Evolutionary conservation across 176 grass and related monocot genomes (phyloP).

Genomic region (Chrysopogon serrulatus): DNA sequence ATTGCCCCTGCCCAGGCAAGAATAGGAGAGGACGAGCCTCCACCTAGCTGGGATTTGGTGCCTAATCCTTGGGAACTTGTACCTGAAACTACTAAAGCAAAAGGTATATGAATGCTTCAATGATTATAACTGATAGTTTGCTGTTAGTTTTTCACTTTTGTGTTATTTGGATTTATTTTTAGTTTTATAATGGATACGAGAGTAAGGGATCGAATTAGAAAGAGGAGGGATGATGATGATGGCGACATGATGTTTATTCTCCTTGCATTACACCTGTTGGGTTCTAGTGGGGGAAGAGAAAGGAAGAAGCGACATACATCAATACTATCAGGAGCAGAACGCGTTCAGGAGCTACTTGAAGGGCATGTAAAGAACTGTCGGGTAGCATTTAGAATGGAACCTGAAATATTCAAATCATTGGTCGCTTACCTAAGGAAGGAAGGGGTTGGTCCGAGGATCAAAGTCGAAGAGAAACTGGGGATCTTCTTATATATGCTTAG

Average conservation of each 20-base stretch:
- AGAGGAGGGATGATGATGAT: background rate
- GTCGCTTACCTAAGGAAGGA: no score
- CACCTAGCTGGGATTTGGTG: background rate
- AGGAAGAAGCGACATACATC: no score
- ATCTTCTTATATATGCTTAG: no score
- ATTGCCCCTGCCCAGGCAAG: background rate
- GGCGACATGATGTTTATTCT: background rate
- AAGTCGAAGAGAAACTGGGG: no score
- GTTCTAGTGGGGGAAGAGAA: background rate
- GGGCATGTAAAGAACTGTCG: no score
- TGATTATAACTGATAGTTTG: background rate
- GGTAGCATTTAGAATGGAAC: no score
- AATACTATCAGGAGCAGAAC: no score
- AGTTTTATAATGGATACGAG: background rate
- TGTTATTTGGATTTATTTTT: background rate
- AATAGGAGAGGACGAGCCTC: background rate
- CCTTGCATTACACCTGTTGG: background rate
- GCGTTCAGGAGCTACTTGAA: no score
- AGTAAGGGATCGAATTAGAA: background rate
- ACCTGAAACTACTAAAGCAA: background rate
- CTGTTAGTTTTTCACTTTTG: background rate
- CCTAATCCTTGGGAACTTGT: background rate
- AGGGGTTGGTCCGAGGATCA: no score
- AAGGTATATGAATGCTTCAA: background rate
- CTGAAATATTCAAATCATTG: no score